These are phyloP conservation scores for Pythium monospermum DNA, from an alignment of 352 stramenopile species.

Conservation along the genomic window DNA sequence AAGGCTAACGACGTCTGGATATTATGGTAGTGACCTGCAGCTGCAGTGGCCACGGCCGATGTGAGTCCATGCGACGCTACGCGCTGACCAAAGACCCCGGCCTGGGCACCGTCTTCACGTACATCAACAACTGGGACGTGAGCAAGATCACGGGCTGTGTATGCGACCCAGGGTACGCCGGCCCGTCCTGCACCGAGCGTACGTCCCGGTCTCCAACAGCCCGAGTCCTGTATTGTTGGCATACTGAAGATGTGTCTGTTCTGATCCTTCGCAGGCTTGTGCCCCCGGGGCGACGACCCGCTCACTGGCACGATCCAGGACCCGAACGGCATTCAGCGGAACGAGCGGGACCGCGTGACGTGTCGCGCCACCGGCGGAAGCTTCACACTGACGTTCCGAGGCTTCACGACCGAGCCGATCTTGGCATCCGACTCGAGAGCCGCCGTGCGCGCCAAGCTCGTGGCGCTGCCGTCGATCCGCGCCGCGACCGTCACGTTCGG, in stretches of 20 bases:
- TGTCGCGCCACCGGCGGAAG: constrained; percentile 73
- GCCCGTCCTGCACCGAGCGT: constrained; percentile 67
- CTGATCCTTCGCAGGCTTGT: constrained; percentile 33
- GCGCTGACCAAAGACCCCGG: constrained; percentile 59
- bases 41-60: constrained; percentile 79
- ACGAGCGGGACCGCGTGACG: constrained; percentile 60
- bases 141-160: constrained; percentile 82
- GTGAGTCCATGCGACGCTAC: constrained; percentile 63
- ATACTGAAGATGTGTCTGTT: neutral
- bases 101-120: constrained; percentile 37
- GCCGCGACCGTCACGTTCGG: constrained; percentile 65
- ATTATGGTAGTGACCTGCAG: constrained; percentile 48
- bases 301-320: constrained; percentile 71
- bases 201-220: constrained; percentile 7
- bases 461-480: constrained; percentile 54
- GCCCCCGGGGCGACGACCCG: constrained; percentile 81
- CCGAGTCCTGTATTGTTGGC: neutral
- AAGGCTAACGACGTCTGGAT: neutral
- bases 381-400: constrained; percentile 84
- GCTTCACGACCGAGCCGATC: constrained; percentile 72
- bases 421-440: constrained; percentile 38
- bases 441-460: constrained; percentile 45
- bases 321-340: constrained; percentile 55
- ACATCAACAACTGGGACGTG: constrained; percentile 78
- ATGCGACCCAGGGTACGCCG: constrained; percentile 76